These are phyloP conservation scores for Umbelopsis sp. DNA, from an alignment of 192 early-diverging fungal species.

Conservation along the genomic window DNA sequence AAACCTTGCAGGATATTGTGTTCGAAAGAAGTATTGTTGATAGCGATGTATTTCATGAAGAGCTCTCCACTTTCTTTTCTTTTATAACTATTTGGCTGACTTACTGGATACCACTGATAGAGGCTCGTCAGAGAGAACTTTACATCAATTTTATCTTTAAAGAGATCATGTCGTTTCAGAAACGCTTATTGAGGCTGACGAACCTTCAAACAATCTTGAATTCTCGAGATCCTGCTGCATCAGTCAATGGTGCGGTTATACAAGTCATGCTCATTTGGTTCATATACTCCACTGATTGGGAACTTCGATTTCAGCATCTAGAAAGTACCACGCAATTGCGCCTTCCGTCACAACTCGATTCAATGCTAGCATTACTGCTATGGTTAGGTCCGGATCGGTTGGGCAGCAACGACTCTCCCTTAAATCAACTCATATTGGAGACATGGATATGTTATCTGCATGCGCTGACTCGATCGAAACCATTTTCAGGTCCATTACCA, in stretches of 20 bases:
- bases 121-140: not conserved
- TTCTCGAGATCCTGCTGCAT: not conserved
- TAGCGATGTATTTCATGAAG: not conserved
- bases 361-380: not conserved
- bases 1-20: not conserved
- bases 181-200: not conserved
- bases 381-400: slow-evolving; percentile 3
- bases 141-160: not conserved
- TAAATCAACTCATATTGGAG: not conserved
- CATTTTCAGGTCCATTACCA: not conserved
- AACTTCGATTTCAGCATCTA: not conserved
- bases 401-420: not conserved
- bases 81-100: not conserved
- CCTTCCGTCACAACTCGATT: not conserved
- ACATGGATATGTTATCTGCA: slow-evolving; percentile 6
- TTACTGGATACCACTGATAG: not conserved
- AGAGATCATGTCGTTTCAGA: not conserved
- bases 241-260: not conserved
- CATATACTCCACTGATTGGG: slow-evolving; percentile 2
- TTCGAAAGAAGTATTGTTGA: not conserved
- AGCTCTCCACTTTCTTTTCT: not conserved
- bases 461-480: not conserved
- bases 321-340: not conserved
- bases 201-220: not conserved
- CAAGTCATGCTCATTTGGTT: not conserved